These are phyloP conservation scores for Chalaropsis thielavioides DNA, from an alignment of 2,329 filamentous ascomycete genomes.

Conservation along the genomic window DNA sequence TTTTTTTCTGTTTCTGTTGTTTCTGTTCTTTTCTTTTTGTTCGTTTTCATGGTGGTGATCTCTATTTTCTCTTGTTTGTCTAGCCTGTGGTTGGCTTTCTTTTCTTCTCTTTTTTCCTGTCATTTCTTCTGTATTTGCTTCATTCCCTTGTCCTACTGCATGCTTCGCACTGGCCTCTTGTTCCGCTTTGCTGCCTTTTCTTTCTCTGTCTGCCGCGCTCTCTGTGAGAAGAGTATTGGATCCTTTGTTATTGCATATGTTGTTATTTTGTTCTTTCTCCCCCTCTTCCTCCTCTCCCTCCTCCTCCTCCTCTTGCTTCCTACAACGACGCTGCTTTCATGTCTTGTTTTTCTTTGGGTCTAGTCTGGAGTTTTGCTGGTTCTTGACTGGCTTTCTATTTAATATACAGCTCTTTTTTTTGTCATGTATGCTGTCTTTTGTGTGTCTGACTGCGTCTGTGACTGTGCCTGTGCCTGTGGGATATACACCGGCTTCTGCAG, in stretches of 20 bases:
- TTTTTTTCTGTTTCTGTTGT: slow-evolving; percentile 2
- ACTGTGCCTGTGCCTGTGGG: too few relatives aligned
- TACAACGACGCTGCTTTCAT: not conserved
- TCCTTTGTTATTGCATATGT: slow-evolving; percentile 1
- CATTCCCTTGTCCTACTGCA: not conserved
- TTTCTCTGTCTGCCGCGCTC: not conserved
- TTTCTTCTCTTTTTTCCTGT: slow-evolving; percentile 4
- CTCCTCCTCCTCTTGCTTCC: not conserved
- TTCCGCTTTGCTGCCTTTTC: not conserved
- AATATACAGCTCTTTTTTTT: slow-evolving; percentile 15
- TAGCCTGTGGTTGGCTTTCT: not conserved
- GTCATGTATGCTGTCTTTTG: not conserved
- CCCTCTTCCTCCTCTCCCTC: not conserved
- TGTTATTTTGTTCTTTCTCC: not conserved
- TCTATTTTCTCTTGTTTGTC: slow-evolving; percentile 10
- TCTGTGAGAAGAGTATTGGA: not conserved
- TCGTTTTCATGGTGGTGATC: slow-evolving; percentile 7
- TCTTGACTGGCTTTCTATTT: slow-evolving; percentile 15
- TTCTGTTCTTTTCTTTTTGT: not conserved
- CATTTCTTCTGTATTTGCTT: slow-evolving; percentile 2
- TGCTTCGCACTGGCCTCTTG: not conserved
- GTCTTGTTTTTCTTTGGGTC: slow-evolving; percentile 8
- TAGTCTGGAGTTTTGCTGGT: slow-evolving; percentile 18
- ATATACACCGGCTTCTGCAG: too few relatives aligned
- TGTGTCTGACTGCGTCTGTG: not conserved